phyloP scores from a whole-genome alignment of 129 eudicot species.

The Calendula officinalis region DNA sequence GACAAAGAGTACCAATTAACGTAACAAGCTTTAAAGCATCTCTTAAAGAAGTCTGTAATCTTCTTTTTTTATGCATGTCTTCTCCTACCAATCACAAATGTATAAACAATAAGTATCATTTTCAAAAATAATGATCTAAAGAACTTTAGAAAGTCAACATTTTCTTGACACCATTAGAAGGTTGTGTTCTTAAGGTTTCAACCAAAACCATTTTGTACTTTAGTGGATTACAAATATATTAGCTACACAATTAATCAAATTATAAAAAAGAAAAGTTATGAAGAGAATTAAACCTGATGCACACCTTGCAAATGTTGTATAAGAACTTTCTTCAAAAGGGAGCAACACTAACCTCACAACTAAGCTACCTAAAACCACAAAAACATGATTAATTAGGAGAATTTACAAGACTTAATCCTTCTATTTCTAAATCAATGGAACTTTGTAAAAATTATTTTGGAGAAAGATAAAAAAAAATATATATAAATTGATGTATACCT shows the following conservation, averaged over 20 bases:
- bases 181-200: constrained; percentile 6
- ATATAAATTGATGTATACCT: constrained; percentile 40
- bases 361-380: constrained; percentile 76
- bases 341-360: constrained; percentile 94
- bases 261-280: constrained; percentile 13
- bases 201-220: constrained; percentile 8
- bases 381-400: constrained; percentile 17
- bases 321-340: constrained; percentile 99
- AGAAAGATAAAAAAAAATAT: background rate
- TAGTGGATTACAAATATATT: background rate
- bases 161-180: constrained; percentile 3
- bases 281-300: constrained; percentile 83
- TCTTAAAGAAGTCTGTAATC: constrained; percentile 52
- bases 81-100: constrained; percentile 50
- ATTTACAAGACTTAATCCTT: background rate
- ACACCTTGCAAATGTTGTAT: constrained; percentile 94
- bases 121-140: background rate
- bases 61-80: constrained; percentile 46
- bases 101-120: constrained; percentile 1
- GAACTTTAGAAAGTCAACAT: background rate
- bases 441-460: background rate
- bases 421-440: background rate
- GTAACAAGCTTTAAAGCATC: constrained; percentile 90
- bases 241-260: background rate
- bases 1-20: constrained; percentile 56